A percentile compares a stretch with the other conserved stretches of the same genome.
Evolutionary conservation across 257 asterid species (phyloP).

Genomic region (Nicotiana knightiana): DNA sequence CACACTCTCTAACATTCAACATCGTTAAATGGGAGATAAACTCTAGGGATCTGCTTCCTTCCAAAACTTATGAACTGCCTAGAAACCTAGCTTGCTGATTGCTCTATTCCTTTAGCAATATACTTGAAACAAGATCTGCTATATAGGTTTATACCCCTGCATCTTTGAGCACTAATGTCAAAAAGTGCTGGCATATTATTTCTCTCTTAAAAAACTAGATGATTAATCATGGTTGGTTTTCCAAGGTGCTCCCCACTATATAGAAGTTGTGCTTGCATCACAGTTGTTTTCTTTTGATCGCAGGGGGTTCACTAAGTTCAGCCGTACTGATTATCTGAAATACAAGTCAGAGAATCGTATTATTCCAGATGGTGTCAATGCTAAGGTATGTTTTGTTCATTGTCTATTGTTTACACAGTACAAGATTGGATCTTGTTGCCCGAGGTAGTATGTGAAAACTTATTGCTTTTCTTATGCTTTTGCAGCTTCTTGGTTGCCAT

Average conservation of each 20-base stretch:
- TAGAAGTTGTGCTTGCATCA: neutral
- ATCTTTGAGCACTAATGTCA: neutral
- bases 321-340: conserved; percentile 13
- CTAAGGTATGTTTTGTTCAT: conserved; percentile 6
- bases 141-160: no score
- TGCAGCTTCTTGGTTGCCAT: conserved; percentile 43
- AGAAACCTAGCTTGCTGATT: no score
- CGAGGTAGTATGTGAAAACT: neutral
- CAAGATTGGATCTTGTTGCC: no score
- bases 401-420: neutral
- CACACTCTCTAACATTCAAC: neutral
- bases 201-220: neutral
- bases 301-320: conserved; percentile 25
- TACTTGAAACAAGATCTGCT: no score
- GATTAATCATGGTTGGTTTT: neutral
- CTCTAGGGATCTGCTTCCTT: neutral
- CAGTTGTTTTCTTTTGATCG: neutral
- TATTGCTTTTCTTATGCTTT: neutral
- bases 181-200: neutral
- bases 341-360: conserved; percentile 18
- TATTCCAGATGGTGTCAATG: conserved; percentile 17
- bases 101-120: neutral
- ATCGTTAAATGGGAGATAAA: neutral
- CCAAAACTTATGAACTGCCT: neutral
- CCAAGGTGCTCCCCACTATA: no score